Base-by-base conservation (phyloP, 345 rosid species). In the Gossypium anomalum region DNA sequence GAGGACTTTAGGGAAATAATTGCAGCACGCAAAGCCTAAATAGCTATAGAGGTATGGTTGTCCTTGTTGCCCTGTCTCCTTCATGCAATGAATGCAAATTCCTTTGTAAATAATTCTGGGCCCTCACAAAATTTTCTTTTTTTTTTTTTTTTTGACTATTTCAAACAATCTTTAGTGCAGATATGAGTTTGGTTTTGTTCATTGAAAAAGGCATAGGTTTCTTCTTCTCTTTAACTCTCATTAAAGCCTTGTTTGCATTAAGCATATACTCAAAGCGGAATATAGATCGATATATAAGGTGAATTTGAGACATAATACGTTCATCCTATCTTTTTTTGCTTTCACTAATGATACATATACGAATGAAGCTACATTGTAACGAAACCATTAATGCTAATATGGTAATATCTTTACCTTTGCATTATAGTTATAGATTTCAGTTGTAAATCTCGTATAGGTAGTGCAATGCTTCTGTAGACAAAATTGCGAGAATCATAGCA, bases 21-120 rank as follows among this genome's bases (percentile, higher is more conserved):
- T 49, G 57, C 71, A 25, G 57, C 57, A 67, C 57, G 71, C 71
- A 48, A 67, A n/a, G 13, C 41, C 71, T 67, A 48, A 23, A 47
- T 48, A 22, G 20, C 38, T 3, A 25, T 47, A 23, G 7, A 48
- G 71, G 15, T 25, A 25, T 25, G 72, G 44, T 49, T 67, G 57
- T 48, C 41, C 58, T 68, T 49, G 4, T 49, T 25, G 57, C 58
- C 20, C 11, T 49, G 43, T 48, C 72, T 68, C 19, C 72, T 67
- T 67, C 71, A 48, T 23, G 14, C 43, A 67, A 25, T 49, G 58
- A 48, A 68, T 16, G 57, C 34, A 48, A 49, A 23, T 68, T 25
- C 72, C 43, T 67, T 22, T 22, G 71, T 38, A 67, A 45, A 20
- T 47, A 14, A 67, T 14, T 67, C 12, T 23, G 71, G 71, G 57